Conservation (phyloP, 176 grass and related monocot species). For the Raddia distichophylla region DNA sequence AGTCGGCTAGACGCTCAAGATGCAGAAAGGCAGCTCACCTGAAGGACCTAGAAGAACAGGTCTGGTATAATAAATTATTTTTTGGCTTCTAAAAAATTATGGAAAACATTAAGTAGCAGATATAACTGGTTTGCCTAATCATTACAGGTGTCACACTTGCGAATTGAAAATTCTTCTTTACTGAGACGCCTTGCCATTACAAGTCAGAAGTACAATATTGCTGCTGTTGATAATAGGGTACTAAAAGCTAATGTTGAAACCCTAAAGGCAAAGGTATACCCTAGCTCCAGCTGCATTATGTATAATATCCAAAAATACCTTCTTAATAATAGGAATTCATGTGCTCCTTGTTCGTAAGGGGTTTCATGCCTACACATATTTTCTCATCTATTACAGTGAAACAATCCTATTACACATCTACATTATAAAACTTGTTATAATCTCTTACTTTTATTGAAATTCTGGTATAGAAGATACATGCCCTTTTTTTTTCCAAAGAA, state of each 20-base stretch:
- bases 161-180: constrained; percentile 64
- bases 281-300: not conserved
- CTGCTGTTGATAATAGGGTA: constrained; percentile 58
- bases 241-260: constrained; percentile 65
- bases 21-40: constrained; percentile 82
- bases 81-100: not conserved
- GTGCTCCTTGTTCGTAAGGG: not conserved
- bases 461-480: not conserved
- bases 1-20: constrained; percentile 85
- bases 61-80: not conserved
- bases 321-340: not conserved
- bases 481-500: not conserved
- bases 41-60: constrained; percentile 75
- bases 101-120: not conserved
- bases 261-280: constrained; percentile 63
- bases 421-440: not conserved
- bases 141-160: constrained; percentile 57
- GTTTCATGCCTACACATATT: not conserved
- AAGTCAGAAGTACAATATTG: constrained; percentile 59
- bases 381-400: not conserved
- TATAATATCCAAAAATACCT: not conserved
- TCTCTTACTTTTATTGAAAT: not conserved
- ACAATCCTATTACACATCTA: not conserved
- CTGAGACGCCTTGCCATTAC: constrained; percentile 55
- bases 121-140: not conserved